phyloP scores from a whole-genome alignment of 2,329 filamentous ascomycete species.

The Xylariaceae sp. region DNA sequence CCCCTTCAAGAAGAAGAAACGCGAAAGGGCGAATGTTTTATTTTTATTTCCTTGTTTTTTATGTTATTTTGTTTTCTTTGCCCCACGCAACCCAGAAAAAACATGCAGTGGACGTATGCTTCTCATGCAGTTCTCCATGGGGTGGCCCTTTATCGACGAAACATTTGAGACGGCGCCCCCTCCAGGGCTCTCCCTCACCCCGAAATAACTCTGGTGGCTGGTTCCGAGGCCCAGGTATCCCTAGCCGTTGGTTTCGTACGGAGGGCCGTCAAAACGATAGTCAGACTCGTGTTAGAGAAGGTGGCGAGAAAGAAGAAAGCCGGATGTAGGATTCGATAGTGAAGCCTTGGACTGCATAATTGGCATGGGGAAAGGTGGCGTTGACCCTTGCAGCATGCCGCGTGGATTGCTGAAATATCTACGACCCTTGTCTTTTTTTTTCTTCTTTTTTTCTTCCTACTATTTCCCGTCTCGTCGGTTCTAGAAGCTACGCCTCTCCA shows the following conservation, averaged over 20 bases:
- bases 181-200: too few relatives aligned
- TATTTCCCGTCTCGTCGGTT: not conserved
- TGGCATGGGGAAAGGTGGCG: not conserved
- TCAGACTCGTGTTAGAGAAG: not conserved
- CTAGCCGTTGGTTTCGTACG: not conserved
- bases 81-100: not conserved
- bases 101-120: conserved; percentile 7
- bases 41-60: too few relatives aligned
- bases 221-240: not conserved
- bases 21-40: too few relatives aligned
- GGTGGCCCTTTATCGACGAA: not conserved
- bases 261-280: not conserved
- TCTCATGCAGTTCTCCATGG: conserved; percentile 15
- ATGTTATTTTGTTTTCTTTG: not conserved
- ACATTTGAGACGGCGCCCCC: not conserved
- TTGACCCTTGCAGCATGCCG: conserved; percentile 2
- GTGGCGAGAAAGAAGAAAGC: not conserved
- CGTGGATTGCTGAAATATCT: not conserved
- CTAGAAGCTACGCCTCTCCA: conserved; percentile 1
- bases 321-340: not conserved
- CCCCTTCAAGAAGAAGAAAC: not conserved
- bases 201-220: not conserved
- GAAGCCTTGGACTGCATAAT: not conserved
- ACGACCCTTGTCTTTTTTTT: not conserved
- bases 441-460: not conserved